Base-by-base conservation (phyloP, 2,329 filamentous ascomycete species). In the Neofusicoccum ribis region DNA sequence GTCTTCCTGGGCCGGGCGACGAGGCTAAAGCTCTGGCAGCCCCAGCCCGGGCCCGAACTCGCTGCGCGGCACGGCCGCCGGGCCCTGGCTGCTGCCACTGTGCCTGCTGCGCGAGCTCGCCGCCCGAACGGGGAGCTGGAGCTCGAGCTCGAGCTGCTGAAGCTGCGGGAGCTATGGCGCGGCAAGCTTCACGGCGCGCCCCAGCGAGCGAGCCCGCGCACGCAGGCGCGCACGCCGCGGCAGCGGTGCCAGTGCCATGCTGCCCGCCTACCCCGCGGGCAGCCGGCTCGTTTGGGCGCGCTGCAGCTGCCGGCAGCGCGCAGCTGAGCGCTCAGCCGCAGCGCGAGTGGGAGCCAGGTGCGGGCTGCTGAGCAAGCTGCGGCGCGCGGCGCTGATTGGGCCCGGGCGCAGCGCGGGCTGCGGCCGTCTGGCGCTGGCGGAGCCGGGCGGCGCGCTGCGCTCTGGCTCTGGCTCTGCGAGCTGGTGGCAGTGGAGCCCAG, bases 81-180 rank as follows among this genome's bases (percentile, higher is more conserved):
- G 12, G 56, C 56, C 58, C 23, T 39, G 12, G 20, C 23, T 39
- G 11, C 51, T 9, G 6, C 1, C 23, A 23, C 23, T 39, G 41
- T 11, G 41, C 23, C 46, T 9, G 46, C 17, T 49, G 46, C 46
- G 9, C 12, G 41, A 11, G 27, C 23, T 5, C 34, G 23, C 23
- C 23, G 23, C 23, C 23, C 23, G 3, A 23, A 23, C 23, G 23
- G 23, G 39, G 54, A 34, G 54, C 54, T 44, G 37, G 34, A 59
- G 39, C 41, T 46, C 3, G 20, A 43, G 56, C 37, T 59, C 20
- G 41, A 60, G 56, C 37, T 60, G 56, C 49, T 34, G 49, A 17
- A 60, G 56, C 56, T 60, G 51, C 36, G n/a, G 60, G 60, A 63
- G 60, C 60, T 63, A 52, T 52, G 60, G 60, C 60, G 47, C 60